These are phyloP conservation scores for Wickerhamomyces queroliae DNA, from an alignment of 805 yeast genomes.

Conservation along the genomic window DNA sequence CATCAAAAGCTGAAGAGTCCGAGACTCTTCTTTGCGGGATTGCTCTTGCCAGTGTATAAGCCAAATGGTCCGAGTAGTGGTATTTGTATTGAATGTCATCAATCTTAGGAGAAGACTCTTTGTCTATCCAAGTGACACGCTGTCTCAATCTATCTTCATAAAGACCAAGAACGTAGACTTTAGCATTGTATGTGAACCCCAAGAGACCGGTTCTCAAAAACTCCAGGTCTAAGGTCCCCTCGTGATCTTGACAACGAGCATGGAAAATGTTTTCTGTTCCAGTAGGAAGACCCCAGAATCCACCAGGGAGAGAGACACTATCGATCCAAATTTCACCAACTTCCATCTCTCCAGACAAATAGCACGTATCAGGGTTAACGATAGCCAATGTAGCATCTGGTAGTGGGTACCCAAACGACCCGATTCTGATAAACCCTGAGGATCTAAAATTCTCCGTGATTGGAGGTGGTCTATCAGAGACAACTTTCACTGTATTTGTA, in stretches of 20 bases:
- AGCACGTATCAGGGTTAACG: slow-evolving; percentile 87
- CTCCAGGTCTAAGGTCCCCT: slow-evolving; percentile 65
- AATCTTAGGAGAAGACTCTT: slow-evolving; percentile 22
- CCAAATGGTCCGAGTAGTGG: slow-evolving; percentile 82
- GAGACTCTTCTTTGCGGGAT: slow-evolving; percentile 61
- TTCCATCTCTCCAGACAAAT: slow-evolving; percentile 66
- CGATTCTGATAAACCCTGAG: slow-evolving; percentile 59
- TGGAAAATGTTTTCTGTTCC: slow-evolving; percentile 75
- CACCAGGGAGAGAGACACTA: slow-evolving; percentile 85
- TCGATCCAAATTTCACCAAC: slow-evolving; percentile 99
- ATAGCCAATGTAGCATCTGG: slow-evolving; percentile 93
- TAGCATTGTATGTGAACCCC: slow-evolving; percentile 85
- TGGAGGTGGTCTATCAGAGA: slow-evolving; percentile 52
- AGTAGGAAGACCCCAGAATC: slow-evolving; percentile 67
- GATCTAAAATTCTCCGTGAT: slow-evolving; percentile 34
- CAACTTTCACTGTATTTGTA: slow-evolving; percentile 63
- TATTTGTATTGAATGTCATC: slow-evolving; percentile 37
- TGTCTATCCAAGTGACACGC: slow-evolving; percentile 60
- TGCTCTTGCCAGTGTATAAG: slow-evolving; percentile 76
- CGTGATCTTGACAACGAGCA: slow-evolving; percentile 71
- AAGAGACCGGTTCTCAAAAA: slow-evolving; percentile 86
- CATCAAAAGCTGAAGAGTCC: slow-evolving; percentile 90
- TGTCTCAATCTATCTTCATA: slow-evolving; percentile 91
- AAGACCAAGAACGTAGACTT: slow-evolving; percentile 80
- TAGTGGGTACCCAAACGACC: slow-evolving; percentile 90